Percentiles rank a stretch among this genome's conserved stretches.
phyloP scores from a whole-genome alignment of 2,329 filamentous ascomycete species.

The Phialemoniopsis sp. region DNA sequence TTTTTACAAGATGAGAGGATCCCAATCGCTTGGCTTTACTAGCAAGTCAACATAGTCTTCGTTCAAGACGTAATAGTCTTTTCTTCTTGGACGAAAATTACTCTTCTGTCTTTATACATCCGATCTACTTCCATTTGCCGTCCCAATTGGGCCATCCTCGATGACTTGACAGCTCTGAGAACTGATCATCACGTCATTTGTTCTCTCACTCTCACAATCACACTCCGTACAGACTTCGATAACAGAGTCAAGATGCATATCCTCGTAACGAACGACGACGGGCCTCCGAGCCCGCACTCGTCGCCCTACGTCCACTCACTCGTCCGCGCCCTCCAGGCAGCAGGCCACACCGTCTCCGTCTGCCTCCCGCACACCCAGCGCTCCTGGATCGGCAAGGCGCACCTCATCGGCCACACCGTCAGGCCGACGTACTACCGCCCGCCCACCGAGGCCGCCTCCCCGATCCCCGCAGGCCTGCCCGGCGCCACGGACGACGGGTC shows the following conservation, averaged over 20 bases:
- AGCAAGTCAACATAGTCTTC: neutral
- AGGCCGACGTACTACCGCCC: slow-evolving; percentile 80
- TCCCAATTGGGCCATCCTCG: too few species aligned
- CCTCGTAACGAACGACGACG: slow-evolving; percentile 74
- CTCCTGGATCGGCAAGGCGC: slow-evolving; percentile 98
- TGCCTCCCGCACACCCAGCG: slow-evolving; percentile 87
- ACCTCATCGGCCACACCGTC: slow-evolving; percentile 86
- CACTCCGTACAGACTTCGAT: too few species aligned
- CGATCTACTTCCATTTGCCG: too few species aligned
- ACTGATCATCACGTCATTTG: too few species aligned
- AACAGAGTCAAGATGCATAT: slow-evolving; percentile 49
- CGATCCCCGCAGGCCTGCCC: slow-evolving; percentile 21
- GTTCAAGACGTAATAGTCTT: too few species aligned
- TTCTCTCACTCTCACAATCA: too few species aligned
- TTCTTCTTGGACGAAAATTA: too few species aligned
- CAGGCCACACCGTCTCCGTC: slow-evolving; percentile 85
- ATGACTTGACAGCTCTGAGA: too few species aligned
- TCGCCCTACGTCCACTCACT: slow-evolving; percentile 79
- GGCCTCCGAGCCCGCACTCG: slow-evolving; percentile 71
- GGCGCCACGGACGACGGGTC: slow-evolving; percentile 54
- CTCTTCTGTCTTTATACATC: too few species aligned
- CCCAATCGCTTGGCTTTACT: too few species aligned
- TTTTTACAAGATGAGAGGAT: too few species aligned
- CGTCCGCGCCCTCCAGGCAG: slow-evolving; percentile 63
- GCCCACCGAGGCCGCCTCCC: slow-evolving; percentile 24